Evolutionary conservation across 2,329 filamentous ascomycete species (phyloP).

Genomic region (Tolypocladium nubicola): DNA sequence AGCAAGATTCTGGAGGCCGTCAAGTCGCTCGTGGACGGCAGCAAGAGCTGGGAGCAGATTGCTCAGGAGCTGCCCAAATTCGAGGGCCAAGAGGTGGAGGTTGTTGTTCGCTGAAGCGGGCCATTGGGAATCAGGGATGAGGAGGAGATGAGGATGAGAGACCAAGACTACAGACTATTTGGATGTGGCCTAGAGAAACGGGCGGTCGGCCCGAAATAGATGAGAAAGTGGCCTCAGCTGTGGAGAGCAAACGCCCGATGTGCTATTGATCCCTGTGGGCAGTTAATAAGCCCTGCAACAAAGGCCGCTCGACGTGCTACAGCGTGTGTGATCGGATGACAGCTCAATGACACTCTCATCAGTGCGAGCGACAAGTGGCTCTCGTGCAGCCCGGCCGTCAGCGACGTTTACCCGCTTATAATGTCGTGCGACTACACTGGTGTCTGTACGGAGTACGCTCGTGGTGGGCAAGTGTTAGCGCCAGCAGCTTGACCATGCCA

Average conservation of each 20-base stretch:
- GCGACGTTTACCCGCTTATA: background rate
- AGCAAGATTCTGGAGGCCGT: slow-evolving; percentile 71
- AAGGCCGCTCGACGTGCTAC: background rate
- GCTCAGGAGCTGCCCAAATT: slow-evolving; percentile 73
- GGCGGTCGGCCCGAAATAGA: background rate
- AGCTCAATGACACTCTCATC: background rate
- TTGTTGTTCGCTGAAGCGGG: slow-evolving; percentile 20
- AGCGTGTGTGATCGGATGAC: background rate
- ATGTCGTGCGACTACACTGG: background rate
- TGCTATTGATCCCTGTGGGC: background rate
- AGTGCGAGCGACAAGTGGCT: too few relatives aligned
- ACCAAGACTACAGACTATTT: background rate
- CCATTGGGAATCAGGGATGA: background rate
- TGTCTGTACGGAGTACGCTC: background rate
- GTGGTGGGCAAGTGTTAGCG: too few relatives aligned
- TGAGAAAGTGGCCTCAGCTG: background rate
- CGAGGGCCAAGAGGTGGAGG: slow-evolving; percentile 59
- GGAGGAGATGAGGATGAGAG: background rate
- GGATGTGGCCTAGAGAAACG: background rate
- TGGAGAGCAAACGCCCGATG: background rate
- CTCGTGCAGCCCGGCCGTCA: background rate
- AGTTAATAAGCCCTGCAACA: background rate
- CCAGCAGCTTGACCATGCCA: background rate
- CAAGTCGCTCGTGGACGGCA: slow-evolving; percentile 37
- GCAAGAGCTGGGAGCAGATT: slow-evolving; percentile 57